These are phyloP conservation scores for Trichomonas gallinae DNA, from an alignment of 208 protist genomes.

Conservation along the genomic window DNA sequence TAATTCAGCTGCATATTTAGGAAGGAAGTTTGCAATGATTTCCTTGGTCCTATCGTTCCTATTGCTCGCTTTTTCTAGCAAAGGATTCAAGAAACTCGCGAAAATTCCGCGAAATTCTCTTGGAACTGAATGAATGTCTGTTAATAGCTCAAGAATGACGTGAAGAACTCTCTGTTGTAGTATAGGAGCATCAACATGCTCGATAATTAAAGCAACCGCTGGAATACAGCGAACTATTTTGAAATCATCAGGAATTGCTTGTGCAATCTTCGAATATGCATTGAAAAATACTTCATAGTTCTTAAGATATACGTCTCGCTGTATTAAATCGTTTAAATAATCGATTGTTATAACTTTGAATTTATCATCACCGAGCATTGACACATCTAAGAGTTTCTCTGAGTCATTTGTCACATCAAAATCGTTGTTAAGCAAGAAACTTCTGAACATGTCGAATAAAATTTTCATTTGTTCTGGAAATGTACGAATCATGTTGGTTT, in stretches of 20 bases:
- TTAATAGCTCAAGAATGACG: not conserved
- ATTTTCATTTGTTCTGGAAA: not conserved
- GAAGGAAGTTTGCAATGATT: not conserved
- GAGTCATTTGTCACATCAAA: not conserved
- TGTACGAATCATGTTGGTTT: not conserved
- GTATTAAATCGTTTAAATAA: not conserved
- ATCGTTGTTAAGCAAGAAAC: not conserved
- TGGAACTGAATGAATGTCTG: not conserved
- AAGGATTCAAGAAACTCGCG: not conserved
- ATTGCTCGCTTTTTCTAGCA: not conserved
- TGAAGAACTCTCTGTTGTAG: not conserved
- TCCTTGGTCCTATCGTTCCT: not conserved
- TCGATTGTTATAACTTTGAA: not conserved
- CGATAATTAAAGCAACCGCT: not conserved
- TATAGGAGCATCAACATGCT: not conserved
- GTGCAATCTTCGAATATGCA: not conserved
- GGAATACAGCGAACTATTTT: not conserved
- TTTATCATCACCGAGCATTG: not conserved
- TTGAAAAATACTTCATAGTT: not conserved
- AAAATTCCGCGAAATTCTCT: not conserved
- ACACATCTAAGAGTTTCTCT: not conserved
- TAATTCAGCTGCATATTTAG: not conserved
- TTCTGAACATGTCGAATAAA: not conserved
- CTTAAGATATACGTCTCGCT: not conserved
- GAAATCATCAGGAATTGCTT: not conserved